Conservation (phyloP, 2,329 filamentous ascomycete species). For the Ceratocystis lukuohia region DNA sequence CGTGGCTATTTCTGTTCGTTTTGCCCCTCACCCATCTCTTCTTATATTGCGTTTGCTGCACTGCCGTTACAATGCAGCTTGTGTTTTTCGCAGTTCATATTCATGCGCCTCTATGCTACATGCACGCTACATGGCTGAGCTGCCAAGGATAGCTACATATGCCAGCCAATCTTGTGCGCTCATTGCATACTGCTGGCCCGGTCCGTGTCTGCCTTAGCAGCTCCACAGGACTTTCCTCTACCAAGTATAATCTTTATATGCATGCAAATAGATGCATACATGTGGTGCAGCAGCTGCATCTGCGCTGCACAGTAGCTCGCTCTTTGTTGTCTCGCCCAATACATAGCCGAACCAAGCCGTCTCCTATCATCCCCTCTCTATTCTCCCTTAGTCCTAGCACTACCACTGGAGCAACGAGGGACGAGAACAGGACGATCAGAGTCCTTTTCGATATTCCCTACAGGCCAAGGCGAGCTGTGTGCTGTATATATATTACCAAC, state of each 20-base stretch:
- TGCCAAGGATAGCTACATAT: slow-evolving; percentile 3
- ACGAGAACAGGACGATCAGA: background rate
- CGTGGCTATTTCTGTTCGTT: background rate
- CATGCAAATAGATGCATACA: background rate
- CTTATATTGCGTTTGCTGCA: background rate
- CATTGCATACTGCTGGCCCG: too few species aligned
- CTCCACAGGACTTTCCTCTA: too few species aligned
- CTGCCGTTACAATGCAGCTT: background rate
- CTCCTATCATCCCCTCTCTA: background rate
- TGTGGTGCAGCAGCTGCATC: background rate
- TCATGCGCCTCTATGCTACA: background rate
- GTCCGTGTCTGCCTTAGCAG: too few species aligned
- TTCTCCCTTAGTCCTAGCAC: background rate
- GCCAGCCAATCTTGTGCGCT: background rate
- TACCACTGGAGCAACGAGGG: background rate
- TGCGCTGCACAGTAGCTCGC: background rate
- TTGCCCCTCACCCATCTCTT: background rate
- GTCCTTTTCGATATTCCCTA: background rate
- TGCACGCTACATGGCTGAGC: background rate
- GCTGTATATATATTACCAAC: background rate
- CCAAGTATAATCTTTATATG: background rate
- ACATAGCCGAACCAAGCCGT: background rate
- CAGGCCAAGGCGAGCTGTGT: background rate
- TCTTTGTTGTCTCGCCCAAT: background rate
- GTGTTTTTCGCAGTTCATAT: background rate